Base-by-base conservation (phyloP, 345 rosid genomes). In the Diplotaxis tenuifolia region DNA sequence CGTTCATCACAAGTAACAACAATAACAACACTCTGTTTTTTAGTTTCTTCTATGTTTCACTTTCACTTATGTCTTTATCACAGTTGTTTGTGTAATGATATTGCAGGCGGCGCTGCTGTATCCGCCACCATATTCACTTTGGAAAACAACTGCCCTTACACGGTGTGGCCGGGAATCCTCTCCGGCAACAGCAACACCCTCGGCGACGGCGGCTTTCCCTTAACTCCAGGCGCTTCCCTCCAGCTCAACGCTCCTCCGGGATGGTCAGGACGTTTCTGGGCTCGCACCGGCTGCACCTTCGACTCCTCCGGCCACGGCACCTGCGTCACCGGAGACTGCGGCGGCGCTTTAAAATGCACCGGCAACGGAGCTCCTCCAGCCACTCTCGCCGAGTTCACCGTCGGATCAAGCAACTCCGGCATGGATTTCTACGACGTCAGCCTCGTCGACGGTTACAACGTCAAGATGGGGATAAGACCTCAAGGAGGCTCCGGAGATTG, bases 251-350 rank as follows among this genome's bases (percentile, higher is more conserved):
- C 92, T 42, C 96, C 97, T 9, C 71, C 74, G 0, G 83, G 87
- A 56, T 94, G 98, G 98, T 91, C 98, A 0, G 98, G 97, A 49
- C 83, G 98, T 1, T 83, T 94, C 76, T 91, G 98, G 98, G 92
- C 78, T 6, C 83, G 98, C 67, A 94, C 95, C 0, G 93, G 90
- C 68, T 94, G 97, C 85, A 75, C 56, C 25, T 91, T 91, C 57
- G 96, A 89, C 65, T 67, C 64, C 3, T 71, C 86, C 16, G 98
- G 96, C 1, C 53, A 5, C 3, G 98, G 96, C 0, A 84, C 65
- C 55, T 93, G 97, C 75, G 57, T 67, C 59, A 91, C 98, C 47
- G 97, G 97, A 4, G 97, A 93, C 81, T 93, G 98, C 67, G 91
- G 90, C 5, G 88, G 91, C 32, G 47, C 70, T 0, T 68, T 93